These are phyloP conservation scores for Auriscalpium microsporum DNA, from an alignment of 768 basidiomycete genomes.

Conservation along the genomic window DNA sequence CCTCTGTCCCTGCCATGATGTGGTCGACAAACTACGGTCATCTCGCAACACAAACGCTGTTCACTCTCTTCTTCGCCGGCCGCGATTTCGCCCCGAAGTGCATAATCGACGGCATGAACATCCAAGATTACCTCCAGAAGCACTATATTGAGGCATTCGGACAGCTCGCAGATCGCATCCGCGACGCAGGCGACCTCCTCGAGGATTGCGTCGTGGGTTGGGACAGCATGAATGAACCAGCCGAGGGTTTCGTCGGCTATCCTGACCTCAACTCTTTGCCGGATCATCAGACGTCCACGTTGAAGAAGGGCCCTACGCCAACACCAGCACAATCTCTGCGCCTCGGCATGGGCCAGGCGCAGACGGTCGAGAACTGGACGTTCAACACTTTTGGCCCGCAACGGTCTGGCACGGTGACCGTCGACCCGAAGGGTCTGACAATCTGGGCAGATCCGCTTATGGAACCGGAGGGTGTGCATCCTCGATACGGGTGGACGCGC, in stretches of 20 bases:
- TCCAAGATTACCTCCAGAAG: slow-evolving; percentile 78
- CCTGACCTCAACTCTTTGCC: slow-evolving; percentile 61
- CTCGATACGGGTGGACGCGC: slow-evolving; percentile 80
- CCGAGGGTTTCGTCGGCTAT: slow-evolving; percentile 72
- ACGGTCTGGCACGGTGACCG: slow-evolving; percentile 60
- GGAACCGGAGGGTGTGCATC: slow-evolving; percentile 46
- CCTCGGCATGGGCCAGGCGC: slow-evolving; percentile 80
- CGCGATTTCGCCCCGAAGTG: slow-evolving; percentile 86
- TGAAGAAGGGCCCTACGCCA: slow-evolving; percentile 84
- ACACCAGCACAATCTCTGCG: slow-evolving; percentile 77
- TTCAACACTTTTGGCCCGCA: slow-evolving; percentile 76
- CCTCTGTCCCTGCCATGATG: slow-evolving; percentile 82
- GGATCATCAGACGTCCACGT: slow-evolving; percentile 53
- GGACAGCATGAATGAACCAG: slow-evolving; percentile 95
- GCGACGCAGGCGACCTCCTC: slow-evolving; percentile 63
- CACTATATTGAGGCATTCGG: slow-evolving; percentile 75
- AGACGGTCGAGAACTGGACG: slow-evolving; percentile 74
- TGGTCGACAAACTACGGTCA: slow-evolving; percentile 96
- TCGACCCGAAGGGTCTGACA: slow-evolving; percentile 77
- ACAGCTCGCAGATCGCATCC: slow-evolving; percentile 65
- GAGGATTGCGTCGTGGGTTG: slow-evolving; percentile 92
- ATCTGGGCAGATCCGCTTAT: slow-evolving; percentile 63
- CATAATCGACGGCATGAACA: slow-evolving; percentile 82
- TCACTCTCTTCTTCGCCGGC: slow-evolving; percentile 93
- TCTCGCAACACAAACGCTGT: slow-evolving; percentile 79